Evolutionary conservation across 2,329 filamentous ascomycete species (phyloP).

Genomic region (Fusarium incarnatum): DNA sequence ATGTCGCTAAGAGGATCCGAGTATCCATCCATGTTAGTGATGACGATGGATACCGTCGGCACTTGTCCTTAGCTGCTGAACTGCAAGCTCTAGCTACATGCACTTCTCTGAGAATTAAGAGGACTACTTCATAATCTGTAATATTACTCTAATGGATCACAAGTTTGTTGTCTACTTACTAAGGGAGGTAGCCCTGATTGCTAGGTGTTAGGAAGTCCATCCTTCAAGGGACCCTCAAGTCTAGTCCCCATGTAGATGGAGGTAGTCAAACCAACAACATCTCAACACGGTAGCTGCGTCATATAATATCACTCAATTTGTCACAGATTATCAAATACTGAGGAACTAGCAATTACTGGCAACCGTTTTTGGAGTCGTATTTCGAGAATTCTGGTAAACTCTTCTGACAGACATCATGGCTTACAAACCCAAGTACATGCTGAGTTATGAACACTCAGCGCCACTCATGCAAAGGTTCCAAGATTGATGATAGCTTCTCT

Average conservation of each 20-base stretch:
- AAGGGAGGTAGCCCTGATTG: neutral
- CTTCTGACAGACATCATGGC: neutral
- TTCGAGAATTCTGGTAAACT: neutral
- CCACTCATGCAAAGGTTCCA: neutral
- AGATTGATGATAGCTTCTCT: neutral
- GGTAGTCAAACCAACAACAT: neutral
- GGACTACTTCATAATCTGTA: neutral
- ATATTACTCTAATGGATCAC: neutral
- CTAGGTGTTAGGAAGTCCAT: neutral
- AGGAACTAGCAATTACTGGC: neutral
- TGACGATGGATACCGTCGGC: constrained; percentile 19
- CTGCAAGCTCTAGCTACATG: neutral
- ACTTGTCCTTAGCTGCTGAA: neutral
- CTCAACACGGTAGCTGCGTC: neutral
- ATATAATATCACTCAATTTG: constrained; percentile 1
- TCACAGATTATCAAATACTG: neutral
- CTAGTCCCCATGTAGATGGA: neutral
- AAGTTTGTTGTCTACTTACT: neutral
- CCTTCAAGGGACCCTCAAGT: neutral
- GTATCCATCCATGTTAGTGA: neutral
- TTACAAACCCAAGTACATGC: neutral
- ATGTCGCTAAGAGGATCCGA: constrained; percentile 30
- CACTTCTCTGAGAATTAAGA: neutral
- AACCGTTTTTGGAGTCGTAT: neutral
- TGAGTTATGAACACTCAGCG: neutral